A percentile compares a stretch with the other conserved stretches of the same genome.
Evolutionary conservation across 2,329 filamentous ascomycete genomes (phyloP).

Genomic region (Pseudopithomyces maydicus): DNA sequence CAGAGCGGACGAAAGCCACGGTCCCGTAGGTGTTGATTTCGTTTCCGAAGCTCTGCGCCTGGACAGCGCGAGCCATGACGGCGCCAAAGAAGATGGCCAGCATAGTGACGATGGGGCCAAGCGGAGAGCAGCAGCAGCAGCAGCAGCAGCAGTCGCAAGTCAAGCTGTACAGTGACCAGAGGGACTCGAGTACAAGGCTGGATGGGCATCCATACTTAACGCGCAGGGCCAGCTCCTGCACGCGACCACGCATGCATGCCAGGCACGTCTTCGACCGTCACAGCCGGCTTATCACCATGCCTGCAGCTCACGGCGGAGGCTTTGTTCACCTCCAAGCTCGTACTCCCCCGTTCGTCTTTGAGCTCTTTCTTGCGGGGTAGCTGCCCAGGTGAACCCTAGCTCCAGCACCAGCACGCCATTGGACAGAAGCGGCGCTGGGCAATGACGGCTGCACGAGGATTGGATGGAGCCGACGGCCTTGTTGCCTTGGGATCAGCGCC

Average conservation of each 20-base stretch:
- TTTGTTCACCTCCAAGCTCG: neutral
- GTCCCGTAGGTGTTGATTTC: slow-evolving; percentile 49
- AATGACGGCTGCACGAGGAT: neutral
- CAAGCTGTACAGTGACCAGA: neutral
- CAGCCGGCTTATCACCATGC: neutral
- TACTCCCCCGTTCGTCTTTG: neutral
- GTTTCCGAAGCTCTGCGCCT: slow-evolving; percentile 19
- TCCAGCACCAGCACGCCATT: neutral
- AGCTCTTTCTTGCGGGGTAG: slow-evolving; percentile 10
- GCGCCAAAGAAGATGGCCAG: slow-evolving; percentile 27
- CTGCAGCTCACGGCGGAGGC: neutral
- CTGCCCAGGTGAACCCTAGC: slow-evolving; percentile 4
- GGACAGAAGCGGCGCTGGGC: neutral
- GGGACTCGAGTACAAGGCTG: slow-evolving; percentile 8
- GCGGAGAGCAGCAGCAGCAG: no score
- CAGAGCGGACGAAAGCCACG: slow-evolving; percentile 60
- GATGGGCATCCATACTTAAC: slow-evolving; percentile 15
- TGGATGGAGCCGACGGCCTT: neutral
- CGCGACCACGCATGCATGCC: neutral
- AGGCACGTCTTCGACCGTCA: neutral
- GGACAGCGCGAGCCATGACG: slow-evolving; percentile 27
- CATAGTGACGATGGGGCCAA: slow-evolving; percentile 30
- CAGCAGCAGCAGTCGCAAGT: no score
- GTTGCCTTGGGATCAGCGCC: no score
- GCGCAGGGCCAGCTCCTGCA: neutral